phyloP scores from a whole-genome alignment of 1,284 basidiomycete genomes.

The Lignosus rhinocerotis region DNA sequence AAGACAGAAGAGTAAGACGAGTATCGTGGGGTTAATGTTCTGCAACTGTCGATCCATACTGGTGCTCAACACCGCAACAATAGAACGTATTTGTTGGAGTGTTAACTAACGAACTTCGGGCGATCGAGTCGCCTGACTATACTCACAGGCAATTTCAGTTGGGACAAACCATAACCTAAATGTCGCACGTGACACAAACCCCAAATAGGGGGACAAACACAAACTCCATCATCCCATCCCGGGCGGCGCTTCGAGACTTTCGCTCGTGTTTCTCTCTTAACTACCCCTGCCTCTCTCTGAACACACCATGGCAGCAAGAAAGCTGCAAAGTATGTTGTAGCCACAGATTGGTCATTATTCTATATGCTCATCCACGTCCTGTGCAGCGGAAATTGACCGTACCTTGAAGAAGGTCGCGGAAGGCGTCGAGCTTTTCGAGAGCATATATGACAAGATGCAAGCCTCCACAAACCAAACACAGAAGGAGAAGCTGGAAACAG shows the following conservation, averaged over 20 bases:
- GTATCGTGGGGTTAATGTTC: no score
- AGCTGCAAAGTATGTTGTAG: constrained; percentile 71
- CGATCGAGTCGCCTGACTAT: no score
- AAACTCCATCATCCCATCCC: constrained; percentile 16
- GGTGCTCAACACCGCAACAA: no score
- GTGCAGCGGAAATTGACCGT: constrained; percentile 90
- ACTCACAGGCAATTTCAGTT: no score
- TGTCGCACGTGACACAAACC: constrained; percentile 9
- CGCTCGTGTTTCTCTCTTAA: constrained; percentile 24
- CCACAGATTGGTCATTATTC: background rate
- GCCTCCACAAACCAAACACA: constrained; percentile 91
- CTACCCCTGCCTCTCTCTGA: constrained; percentile 23
- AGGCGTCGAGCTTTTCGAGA: constrained; percentile 94
- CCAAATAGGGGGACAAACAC: constrained; percentile 24
- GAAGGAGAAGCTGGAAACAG: constrained; percentile 95
- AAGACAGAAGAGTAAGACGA: no score
- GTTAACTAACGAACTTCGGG: no score
- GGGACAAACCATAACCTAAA: no score
- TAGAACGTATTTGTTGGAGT: no score
- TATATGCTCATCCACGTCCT: constrained; percentile 2
- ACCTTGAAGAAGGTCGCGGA: constrained; percentile 93
- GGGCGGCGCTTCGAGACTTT: constrained; percentile 20
- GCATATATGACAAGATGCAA: constrained; percentile 96
- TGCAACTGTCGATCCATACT: no score
- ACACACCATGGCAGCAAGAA: constrained; percentile 74